Base-by-base conservation (phyloP, 2,329 filamentous ascomycete genomes). In the Neopestalotiopsis sp. region DNA sequence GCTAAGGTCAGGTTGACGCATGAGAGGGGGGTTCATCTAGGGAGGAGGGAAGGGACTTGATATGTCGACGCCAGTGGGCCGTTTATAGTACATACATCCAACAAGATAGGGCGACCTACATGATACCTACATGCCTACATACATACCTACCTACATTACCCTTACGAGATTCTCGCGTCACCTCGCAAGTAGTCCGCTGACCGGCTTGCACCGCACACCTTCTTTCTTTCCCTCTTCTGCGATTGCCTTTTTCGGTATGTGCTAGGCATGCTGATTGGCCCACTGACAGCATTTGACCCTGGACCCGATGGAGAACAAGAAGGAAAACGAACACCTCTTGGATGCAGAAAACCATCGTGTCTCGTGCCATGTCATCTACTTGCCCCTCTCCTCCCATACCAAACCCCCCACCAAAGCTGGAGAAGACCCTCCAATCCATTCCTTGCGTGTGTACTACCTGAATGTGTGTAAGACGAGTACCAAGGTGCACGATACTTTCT, bases 221-320 rank as follows among this genome's bases (percentile, higher is more conserved):
- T 32, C 10, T 20, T 9, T n/a, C 17, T 30, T 30, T 58, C 9
- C 12, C 24, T 49, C 42, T 38, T 28, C 6, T 38, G 34, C 17
- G 45, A 58, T 66, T 66, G 28, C 64, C 64, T 30, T 66, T 66
- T 66, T 57, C 64, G 64, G 64, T 57, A 20, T 10, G 34, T 34
- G 32, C 4, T 24, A 30, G 14, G 30, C 32, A 38, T 13, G 45
- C 28, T 66, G 64, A 66, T 66, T 66, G 63, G 63, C 49, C n/a
- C 42, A 24, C n/a, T n/a, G 61, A 17, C 34, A 49, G 10, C 17
- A 64, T 28, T 49, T 32, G 20, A 64, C 61, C 34, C 34, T 38
- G 34, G 34, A n/a, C 49, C n/a, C 20, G 32, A 38, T 32, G 28
- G 34, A 38, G 34, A 38, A 38, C 6, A 38, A 38, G 5, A 38